Evolutionary conservation across 2,329 filamentous ascomycete genomes (phyloP).

Genomic region (Penicillium paneum): DNA sequence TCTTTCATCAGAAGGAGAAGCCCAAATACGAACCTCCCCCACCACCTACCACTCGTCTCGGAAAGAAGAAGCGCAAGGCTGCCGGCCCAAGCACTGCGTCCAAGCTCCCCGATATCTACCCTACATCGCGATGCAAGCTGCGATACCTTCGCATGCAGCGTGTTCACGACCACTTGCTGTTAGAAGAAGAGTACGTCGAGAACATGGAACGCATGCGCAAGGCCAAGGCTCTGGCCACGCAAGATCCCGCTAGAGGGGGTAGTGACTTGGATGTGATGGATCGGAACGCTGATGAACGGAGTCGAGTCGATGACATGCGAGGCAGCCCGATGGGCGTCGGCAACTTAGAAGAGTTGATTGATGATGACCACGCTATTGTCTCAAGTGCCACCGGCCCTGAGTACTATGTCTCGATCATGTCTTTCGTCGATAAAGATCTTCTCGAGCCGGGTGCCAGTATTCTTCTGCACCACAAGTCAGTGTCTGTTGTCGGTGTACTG

Average conservation of each 20-base stretch:
- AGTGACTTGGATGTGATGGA: slow-evolving; percentile 77
- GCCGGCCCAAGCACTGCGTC: slow-evolving; percentile 90
- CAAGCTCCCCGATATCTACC: slow-evolving; percentile 91
- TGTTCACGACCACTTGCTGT: slow-evolving; percentile 92
- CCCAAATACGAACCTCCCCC: slow-evolving; percentile 99
- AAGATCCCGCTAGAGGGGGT: slow-evolving; percentile 55
- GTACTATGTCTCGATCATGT: slow-evolving; percentile 99
- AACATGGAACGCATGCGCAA: slow-evolving; percentile 96
- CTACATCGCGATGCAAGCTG: slow-evolving; percentile 95
- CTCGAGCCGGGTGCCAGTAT: slow-evolving; percentile 95
- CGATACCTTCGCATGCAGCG: slow-evolving; percentile 96
- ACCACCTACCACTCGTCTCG: slow-evolving; percentile 92
- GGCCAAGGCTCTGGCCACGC: slow-evolving; percentile 67
- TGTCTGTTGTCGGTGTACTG: slow-evolving; percentile 94
- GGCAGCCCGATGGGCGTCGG: slow-evolving; percentile 98
- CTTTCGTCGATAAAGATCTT: slow-evolving; percentile 97
- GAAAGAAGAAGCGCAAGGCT: slow-evolving; percentile 96
- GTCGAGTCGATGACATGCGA: slow-evolving; percentile 95
- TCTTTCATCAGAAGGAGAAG: slow-evolving; percentile 80
- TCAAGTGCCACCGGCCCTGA: slow-evolving; percentile 96
- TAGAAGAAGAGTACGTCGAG: slow-evolving; percentile 98
- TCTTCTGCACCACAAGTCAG: slow-evolving; percentile 92
- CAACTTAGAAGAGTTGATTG: slow-evolving; percentile 96
- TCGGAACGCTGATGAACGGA: slow-evolving; percentile 88
- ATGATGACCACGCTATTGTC: slow-evolving; percentile 98